These are phyloP conservation scores for Mortierella polycephala DNA, from an alignment of 371 early-diverging fungal species.

Conservation along the genomic window DNA sequence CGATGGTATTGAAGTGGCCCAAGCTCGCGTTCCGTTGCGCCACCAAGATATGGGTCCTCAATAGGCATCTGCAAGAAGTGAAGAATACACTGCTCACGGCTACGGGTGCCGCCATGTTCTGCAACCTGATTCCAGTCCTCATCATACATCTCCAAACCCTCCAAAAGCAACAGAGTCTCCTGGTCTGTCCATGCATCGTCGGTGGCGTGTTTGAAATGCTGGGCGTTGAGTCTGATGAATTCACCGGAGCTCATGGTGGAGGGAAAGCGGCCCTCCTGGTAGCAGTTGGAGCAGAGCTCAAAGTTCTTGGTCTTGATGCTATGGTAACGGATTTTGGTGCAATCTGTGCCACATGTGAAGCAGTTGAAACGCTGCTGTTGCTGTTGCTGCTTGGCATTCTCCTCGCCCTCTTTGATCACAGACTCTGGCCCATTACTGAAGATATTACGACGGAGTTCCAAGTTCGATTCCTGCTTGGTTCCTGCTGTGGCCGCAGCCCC, in stretches of 20 bases:
- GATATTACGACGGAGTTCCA: constrained; percentile 40
- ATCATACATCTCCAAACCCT: constrained; percentile 95
- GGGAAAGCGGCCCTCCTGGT: constrained; percentile 95
- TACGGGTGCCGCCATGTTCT: constrained; percentile 93
- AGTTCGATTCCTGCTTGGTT: constrained; percentile 25
- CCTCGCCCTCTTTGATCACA: constrained; percentile 48
- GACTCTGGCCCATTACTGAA: constrained; percentile 43
- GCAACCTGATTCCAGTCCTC: constrained; percentile 98
- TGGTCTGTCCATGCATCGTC: constrained; percentile 92
- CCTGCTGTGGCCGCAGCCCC: neutral
- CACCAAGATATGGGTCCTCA: constrained; percentile 86
- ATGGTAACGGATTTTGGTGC: constrained; percentile 84
- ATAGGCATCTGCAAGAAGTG: constrained; percentile 97
- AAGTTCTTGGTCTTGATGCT: constrained; percentile 81
- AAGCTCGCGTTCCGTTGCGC: constrained; percentile 49
- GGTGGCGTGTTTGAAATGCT: constrained; percentile 61
- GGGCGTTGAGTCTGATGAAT: constrained; percentile 79
- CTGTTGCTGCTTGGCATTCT: constrained; percentile 42
- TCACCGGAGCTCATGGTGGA: constrained; percentile 85
- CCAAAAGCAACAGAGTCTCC: constrained; percentile 93
- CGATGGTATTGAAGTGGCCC: constrained; percentile 75
- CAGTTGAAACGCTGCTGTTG: constrained; percentile 71
- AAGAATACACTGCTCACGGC: constrained; percentile 94
- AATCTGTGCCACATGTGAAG: constrained; percentile 91
- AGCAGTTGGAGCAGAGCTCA: constrained; percentile 92